These are phyloP conservation scores for Tetracladium marchalianum DNA, from an alignment of 495 filamentous ascomycete genomes.

Conservation along the genomic window DNA sequence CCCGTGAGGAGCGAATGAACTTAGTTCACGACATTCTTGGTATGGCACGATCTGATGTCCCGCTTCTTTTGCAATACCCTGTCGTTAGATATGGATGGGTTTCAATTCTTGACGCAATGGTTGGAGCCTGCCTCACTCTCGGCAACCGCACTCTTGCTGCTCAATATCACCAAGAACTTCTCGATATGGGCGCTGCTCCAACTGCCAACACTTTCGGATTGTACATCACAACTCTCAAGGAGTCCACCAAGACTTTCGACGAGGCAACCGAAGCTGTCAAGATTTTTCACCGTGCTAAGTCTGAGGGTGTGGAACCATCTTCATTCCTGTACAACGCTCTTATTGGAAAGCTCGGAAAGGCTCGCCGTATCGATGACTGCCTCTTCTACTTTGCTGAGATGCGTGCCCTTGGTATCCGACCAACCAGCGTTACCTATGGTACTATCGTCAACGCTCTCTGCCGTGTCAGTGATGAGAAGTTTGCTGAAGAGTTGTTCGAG, in stretches of 20 bases:
- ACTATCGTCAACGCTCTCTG: slow-evolving; percentile 97
- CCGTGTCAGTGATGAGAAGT: slow-evolving; percentile 93
- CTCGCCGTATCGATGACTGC: slow-evolving; percentile 93
- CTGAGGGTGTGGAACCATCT: slow-evolving; percentile 89
- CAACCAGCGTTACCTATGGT: slow-evolving; percentile 95
- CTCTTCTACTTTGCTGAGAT: slow-evolving; percentile 97
- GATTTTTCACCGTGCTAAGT: slow-evolving; percentile 87
- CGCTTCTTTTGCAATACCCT: slow-evolving; percentile 67
- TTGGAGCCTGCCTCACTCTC: slow-evolving; percentile 79
- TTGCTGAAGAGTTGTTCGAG: slow-evolving; percentile 95
- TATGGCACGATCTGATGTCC: slow-evolving; percentile 82
- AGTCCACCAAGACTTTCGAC: slow-evolving; percentile 93
- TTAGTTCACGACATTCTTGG: slow-evolving; percentile 76
- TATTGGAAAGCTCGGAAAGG: slow-evolving; percentile 96
- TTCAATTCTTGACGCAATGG: slow-evolving; percentile 90
- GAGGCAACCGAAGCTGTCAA: slow-evolving; percentile 94
- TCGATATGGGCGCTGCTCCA: slow-evolving; percentile 77
- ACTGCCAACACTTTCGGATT: slow-evolving; percentile 96
- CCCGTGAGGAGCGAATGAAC: slow-evolving; percentile 67
- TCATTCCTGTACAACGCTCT: slow-evolving; percentile 98
- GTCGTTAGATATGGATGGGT: slow-evolving; percentile 90
- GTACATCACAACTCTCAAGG: slow-evolving; percentile 96
- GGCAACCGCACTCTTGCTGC: slow-evolving; percentile 71
- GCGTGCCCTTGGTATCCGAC: slow-evolving; percentile 84
- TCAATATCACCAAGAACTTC: slow-evolving; percentile 81